These are phyloP conservation scores for Psilocybe tampanensis DNA, from an alignment of 768 basidiomycete species.

Conservation along the genomic window DNA sequence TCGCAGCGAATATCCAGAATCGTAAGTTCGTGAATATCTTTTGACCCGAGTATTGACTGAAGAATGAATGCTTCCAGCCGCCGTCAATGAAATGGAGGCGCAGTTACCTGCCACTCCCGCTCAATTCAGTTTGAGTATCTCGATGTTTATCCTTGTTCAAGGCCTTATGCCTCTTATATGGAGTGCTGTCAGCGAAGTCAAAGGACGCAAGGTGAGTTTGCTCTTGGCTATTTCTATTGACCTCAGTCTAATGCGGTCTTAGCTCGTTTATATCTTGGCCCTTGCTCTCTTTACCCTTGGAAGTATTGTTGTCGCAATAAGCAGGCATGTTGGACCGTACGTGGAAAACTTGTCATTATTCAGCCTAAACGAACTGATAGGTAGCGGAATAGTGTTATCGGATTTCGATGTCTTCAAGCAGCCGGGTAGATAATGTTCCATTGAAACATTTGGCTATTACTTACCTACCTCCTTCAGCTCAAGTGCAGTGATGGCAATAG, in stretches of 20 bases:
- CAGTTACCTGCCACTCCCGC: constrained; percentile 60
- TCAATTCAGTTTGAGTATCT: constrained; percentile 69
- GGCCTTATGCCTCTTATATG: constrained; percentile 69
- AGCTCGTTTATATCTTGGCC: constrained; percentile 57
- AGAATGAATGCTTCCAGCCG: constrained; percentile 42
- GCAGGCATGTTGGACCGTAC: constrained; percentile 44
- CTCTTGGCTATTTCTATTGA: background rate
- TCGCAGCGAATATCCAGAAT: constrained; percentile 64
- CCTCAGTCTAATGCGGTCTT: background rate
- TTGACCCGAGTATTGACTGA: background rate
- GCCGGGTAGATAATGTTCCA: constrained; percentile 45
- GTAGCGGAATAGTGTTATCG: constrained; percentile 49
- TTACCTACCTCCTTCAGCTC: constrained; percentile 38
- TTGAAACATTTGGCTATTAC: background rate
- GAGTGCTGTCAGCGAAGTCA: constrained; percentile 73
- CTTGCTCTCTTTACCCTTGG: constrained; percentile 53
- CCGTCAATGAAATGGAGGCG: constrained; percentile 58
- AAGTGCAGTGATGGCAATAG: constrained; percentile 69
- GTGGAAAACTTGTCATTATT: constrained; percentile 10
- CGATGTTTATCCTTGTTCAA: constrained; percentile 75
- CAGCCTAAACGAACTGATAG: too few species aligned
- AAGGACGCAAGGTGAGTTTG: constrained; percentile 63
- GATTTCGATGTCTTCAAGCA: constrained; percentile 70
- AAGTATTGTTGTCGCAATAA: constrained; percentile 57
- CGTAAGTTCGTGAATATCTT: constrained; percentile 39